Evolutionary conservation across 805 yeast genomes (phyloP), one percentile per base, ranked within the genome.

Genomic region (Wickerhamiella domercqiae): DNA sequence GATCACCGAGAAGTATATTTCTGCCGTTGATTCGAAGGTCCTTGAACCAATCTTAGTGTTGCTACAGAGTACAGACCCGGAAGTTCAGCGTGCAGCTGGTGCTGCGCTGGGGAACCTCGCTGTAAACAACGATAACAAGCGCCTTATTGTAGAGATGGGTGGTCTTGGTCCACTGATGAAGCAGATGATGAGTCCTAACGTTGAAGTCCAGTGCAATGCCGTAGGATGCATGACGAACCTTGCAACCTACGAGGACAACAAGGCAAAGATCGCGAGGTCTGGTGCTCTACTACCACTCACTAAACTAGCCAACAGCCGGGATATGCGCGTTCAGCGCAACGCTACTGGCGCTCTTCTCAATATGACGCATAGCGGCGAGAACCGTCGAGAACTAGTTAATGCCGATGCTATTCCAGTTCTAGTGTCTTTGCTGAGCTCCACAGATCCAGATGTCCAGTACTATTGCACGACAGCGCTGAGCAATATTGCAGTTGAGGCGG

Each of bases 101-200:
- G 98, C 97, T 4, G 97, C 98, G 2, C 64, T 90, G 48, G 98
- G 98, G n/a, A 90, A 90, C 52, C 65, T 90, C 52, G 99, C 99
- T 2, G 98, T 90, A 22, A 84, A 90, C 61, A 86, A 84, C 53
- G 95, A 81, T 44, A 90, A 90, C 63, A 90, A 90, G 58, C 70
- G 80, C 14, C 67, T 90, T 37, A 87, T 90, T 43, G 97, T 93
- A 14, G 94, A 87, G 53, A 83, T 90, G 95, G 97, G 97, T 21
- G 98, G 97, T 2, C 70, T 90, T 40, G 94, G 86, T 46, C 97
- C 97, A 4, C 70, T 90, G 33, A 90, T 90, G 50, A 77, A 93
- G 58, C 98, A 90, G 62, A 90, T 90, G 99, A 78, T 83, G 78
- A 78, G 93, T 30, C 73, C 90, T 39, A 90, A 90, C 53, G 93